phyloP scores from a whole-genome alignment of 371 early-diverging fungal species.

The Lichtheimia hyalospora region DNA sequence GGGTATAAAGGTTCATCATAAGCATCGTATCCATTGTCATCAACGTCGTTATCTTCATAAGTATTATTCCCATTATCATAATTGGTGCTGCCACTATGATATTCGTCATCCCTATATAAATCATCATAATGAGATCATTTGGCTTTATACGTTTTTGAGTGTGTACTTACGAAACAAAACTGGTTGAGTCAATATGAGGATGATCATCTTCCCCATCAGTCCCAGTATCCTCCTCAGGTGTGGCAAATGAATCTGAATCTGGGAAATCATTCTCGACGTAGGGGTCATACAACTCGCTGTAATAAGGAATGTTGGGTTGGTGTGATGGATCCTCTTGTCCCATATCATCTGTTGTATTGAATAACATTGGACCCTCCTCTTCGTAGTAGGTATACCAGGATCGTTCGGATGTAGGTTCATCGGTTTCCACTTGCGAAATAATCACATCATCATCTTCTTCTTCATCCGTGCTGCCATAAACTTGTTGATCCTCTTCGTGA shows the following conservation, averaged over 20 bases:
- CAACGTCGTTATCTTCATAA: neutral
- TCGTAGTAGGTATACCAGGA: neutral
- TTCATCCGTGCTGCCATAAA: neutral
- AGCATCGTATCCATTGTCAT: neutral
- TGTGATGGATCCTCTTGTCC: too few relatives aligned
- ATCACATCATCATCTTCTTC: neutral
- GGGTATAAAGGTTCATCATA: neutral
- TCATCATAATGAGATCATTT: neutral
- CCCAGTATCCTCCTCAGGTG: neutral
- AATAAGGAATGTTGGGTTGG: neutral
- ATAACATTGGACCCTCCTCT: neutral
- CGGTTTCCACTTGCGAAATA: neutral
- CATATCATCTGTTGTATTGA: too few relatives aligned
- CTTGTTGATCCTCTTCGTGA: neutral
- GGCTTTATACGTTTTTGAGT: neutral
- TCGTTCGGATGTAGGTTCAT: neutral
- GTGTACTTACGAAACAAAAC: too few relatives aligned
- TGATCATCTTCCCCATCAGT: neutral
- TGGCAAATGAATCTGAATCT: too few relatives aligned
- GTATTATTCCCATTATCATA: neutral
- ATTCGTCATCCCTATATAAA: neutral
- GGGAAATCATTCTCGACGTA: too few relatives aligned
- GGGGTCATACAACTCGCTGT: too few relatives aligned
- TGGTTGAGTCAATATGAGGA: neutral
- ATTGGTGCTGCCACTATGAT: neutral